Base-by-base conservation (phyloP, 805 yeast species). In the Cyberlindnera misumaiensis region DNA sequence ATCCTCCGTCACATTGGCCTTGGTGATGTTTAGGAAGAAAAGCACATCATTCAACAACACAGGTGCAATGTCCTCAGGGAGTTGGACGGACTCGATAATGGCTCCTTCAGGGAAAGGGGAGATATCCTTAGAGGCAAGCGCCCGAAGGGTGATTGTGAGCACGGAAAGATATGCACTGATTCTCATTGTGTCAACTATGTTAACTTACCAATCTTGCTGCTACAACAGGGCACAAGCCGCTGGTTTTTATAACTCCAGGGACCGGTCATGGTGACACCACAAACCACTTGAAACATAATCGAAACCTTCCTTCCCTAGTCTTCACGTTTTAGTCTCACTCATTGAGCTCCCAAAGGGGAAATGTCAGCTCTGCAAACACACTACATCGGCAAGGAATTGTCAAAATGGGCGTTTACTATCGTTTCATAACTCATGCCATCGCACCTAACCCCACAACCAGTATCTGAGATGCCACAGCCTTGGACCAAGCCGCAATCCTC, bases 391-490 rank as follows among this genome's bases (percentile, higher is more conserved):
- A 9, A 11, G 9, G 11, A 24, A 24, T 24, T 24, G 11, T 24
- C n/a, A n/a, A n/a, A n/a, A n/a, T n/a, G n/a, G n/a, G n/a, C n/a
- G n/a, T n/a, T n/a, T 20, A 20, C 5, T 20, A 20, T 20, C 24
- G 24, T 20, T 20, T 20, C 24, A 20, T 20, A 11, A 4, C 18
- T 42, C 29, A 49, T 5, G 73, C 80, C 58, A 76, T 67, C 2
- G 75, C 80, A 8, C 82, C 82, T 29, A 77, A 60, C 1, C 83
- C 83, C 31, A 76, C 65, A 26, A 77, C 61, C 27, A 77, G 55
- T 33, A 77, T 54, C 48, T 77, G 83, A 26, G 80, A 72, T 7
- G 80, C 77, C 28, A 77, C 57, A 2, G 78, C 67, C 39, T 75
- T 76, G 0, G 80, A 74, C 83, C 83, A 77, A 49, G 64, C 58